Conservation (phyloP, 2,329 filamentous ascomycete genomes). For the Meredithiella fracta region DNA sequence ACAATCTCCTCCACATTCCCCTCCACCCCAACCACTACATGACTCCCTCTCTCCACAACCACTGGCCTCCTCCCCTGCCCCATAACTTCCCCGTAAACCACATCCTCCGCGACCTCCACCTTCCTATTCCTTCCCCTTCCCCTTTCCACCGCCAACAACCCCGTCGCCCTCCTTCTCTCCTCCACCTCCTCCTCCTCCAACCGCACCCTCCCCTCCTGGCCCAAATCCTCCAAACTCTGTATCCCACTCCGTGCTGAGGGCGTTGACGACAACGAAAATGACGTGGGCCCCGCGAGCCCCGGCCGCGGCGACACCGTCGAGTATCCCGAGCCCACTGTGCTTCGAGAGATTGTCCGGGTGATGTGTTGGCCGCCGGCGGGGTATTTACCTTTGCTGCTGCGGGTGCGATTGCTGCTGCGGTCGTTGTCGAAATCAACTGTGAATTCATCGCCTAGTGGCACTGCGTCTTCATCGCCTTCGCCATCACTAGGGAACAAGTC, state of each 20-base stretch:
- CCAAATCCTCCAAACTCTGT: conserved; percentile 32
- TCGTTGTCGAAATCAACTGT: conserved; percentile 66
- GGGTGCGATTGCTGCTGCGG: conserved; percentile 48
- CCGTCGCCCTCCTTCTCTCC: conserved; percentile 35
- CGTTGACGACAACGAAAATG: conserved; percentile 7
- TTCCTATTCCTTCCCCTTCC: conserved; percentile 9
- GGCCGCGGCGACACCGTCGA: conserved; percentile 21
- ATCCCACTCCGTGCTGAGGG: conserved; percentile 20
- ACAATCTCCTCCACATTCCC: conserved; percentile 3
- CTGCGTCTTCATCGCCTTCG: conserved; percentile 76
- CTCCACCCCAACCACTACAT: neutral
- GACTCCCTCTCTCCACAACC: neutral
- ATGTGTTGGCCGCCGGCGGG: conserved; percentile 22
- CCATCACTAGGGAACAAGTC: conserved; percentile 82
- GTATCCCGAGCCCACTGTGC: conserved; percentile 34
- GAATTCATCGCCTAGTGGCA: conserved; percentile 87
- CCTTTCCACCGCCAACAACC: conserved; percentile 31
- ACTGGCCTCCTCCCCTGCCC: conserved; percentile 4
- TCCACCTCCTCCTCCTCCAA: conserved; percentile 38
- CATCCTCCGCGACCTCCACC: conserved; percentile 22
- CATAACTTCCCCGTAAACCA: conserved; percentile 15
- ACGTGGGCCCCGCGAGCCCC: neutral
- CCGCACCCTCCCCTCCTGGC: conserved; percentile 32
- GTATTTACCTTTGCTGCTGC: conserved; percentile 43
- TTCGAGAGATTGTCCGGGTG: conserved; percentile 40